phyloP scores from a whole-genome alignment of 139 green algal genomes.

The Raphidocelis subcapitata region DNA sequence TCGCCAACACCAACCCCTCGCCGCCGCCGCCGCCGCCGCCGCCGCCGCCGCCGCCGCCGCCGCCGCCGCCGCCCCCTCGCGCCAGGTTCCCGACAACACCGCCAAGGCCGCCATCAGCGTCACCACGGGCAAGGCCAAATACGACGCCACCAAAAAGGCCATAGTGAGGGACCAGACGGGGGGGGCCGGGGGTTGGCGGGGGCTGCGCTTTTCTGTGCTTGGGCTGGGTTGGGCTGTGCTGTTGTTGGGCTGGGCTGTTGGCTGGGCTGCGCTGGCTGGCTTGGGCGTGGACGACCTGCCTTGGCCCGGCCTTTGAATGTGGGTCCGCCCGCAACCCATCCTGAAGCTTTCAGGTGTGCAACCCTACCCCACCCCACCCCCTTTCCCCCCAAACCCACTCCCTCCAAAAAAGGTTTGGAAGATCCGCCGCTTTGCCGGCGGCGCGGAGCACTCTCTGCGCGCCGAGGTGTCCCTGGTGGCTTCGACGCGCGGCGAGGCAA shows the following conservation, averaged over 20 bases:
- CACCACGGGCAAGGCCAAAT: conserved; percentile 87
- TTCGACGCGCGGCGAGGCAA: conserved; percentile 75
- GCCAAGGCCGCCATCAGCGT: conserved; percentile 81
- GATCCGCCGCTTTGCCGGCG: conserved; percentile 75
- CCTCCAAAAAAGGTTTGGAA: conserved; percentile 91
- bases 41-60: too few species aligned
- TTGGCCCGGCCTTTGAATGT: too few species aligned
- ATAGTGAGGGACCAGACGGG: conserved; percentile 59
- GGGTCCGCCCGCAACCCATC: too few species aligned
- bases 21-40: too few species aligned
- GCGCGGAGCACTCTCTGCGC: conserved; percentile 77
- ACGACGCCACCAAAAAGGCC: conserved; percentile 82
- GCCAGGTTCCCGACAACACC: conserved; percentile 94
- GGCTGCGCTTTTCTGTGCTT: not conserved
- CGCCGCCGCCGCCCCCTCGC: not conserved
- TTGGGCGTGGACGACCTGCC: too few species aligned
- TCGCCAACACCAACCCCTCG: too few species aligned
- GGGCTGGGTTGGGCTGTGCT: not conserved
- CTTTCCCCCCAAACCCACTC: too few species aligned
- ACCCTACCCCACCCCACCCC: too few species aligned
- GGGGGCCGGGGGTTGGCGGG: not conserved
- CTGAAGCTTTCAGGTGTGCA: too few species aligned
- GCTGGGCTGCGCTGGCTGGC: not conserved
- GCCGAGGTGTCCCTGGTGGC: conserved; percentile 91
- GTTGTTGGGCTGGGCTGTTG: not conserved